Evolutionary conservation across 192 early-diverging fungal species (phyloP).

Genomic region (Dissophora ornata): DNA sequence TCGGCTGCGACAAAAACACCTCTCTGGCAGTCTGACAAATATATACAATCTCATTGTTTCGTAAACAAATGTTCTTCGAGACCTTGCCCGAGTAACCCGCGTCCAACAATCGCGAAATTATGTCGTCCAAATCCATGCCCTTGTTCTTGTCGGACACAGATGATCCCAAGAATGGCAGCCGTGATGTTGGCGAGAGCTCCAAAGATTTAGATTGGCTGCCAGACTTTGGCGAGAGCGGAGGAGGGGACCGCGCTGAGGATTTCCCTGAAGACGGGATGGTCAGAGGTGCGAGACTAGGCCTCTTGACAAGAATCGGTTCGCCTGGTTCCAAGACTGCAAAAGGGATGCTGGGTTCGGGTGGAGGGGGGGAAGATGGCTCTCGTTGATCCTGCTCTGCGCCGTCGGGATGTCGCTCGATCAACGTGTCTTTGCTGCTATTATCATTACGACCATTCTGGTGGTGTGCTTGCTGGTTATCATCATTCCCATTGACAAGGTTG

Average conservation of each 20-base stretch:
- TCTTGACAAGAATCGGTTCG: constrained; percentile 31
- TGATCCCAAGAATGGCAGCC: constrained; percentile 40
- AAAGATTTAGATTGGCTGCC: constrained; percentile 14
- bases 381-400: constrained; percentile 10
- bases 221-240: constrained; percentile 24
- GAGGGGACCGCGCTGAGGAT: constrained; percentile 15
- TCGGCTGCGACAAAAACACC: constrained; percentile 89
- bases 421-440: constrained; percentile 19
- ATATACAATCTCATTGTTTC: constrained; percentile 85
- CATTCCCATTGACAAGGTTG: constrained; percentile 16
- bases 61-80: constrained; percentile 84
- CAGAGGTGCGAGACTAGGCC: constrained; percentile 22
- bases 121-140: constrained; percentile 79
- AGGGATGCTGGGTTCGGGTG: constrained; percentile 39
- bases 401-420: background rate
- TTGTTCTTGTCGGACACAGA: constrained; percentile 36
- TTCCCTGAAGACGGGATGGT: constrained; percentile 11
- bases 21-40: constrained; percentile 91
- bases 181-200: constrained; percentile 46
- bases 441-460: constrained; percentile 2
- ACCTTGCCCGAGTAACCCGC: constrained; percentile 79
- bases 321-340: constrained; percentile 46
- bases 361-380: constrained; percentile 19
- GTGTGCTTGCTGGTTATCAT: constrained; percentile 35
- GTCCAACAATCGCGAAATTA: constrained; percentile 86